Conservation (phyloP, 108 stramenopile species). For the Skeletonema tropicum region DNA sequence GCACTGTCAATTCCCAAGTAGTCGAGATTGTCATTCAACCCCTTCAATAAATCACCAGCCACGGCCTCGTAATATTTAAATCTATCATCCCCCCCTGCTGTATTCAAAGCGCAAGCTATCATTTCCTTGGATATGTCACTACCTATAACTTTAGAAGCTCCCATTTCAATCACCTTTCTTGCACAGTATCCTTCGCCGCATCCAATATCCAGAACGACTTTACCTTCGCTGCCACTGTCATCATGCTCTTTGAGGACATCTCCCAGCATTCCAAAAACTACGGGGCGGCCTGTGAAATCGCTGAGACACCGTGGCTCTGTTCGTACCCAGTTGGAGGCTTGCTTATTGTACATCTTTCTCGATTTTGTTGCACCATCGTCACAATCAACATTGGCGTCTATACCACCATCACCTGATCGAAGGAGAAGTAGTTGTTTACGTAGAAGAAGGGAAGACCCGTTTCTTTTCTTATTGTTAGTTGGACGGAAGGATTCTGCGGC, state of each 20-base stretch:
- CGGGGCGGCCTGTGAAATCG: slow-evolving; percentile 7
- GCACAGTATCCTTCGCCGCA: slow-evolving; percentile 12
- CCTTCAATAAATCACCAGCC: background rate
- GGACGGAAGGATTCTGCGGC: background rate
- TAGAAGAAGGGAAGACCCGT: background rate
- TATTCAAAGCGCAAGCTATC: background rate
- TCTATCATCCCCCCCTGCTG: background rate
- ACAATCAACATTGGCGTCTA: background rate
- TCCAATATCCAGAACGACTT: background rate
- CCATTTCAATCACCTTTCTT: slow-evolving; percentile 9
- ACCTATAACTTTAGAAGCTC: background rate
- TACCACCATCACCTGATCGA: background rate
- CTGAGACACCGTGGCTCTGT: slow-evolving; percentile 2
- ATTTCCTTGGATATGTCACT: slow-evolving; percentile 4
- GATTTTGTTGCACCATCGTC: background rate
- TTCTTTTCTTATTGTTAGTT: background rate
- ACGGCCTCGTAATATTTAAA: background rate
- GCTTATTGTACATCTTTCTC: slow-evolving; percentile 8
- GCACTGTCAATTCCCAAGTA: background rate
- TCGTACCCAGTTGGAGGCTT: background rate
- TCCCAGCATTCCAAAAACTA: slow-evolving; percentile 2
- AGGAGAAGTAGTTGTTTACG: background rate
- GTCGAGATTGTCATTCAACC: background rate
- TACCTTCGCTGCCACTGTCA: background rate
- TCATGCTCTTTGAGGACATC: background rate